Conservation (phyloP, 805 yeast genomes). For the Trichomonascus vanleenenianus region DNA sequence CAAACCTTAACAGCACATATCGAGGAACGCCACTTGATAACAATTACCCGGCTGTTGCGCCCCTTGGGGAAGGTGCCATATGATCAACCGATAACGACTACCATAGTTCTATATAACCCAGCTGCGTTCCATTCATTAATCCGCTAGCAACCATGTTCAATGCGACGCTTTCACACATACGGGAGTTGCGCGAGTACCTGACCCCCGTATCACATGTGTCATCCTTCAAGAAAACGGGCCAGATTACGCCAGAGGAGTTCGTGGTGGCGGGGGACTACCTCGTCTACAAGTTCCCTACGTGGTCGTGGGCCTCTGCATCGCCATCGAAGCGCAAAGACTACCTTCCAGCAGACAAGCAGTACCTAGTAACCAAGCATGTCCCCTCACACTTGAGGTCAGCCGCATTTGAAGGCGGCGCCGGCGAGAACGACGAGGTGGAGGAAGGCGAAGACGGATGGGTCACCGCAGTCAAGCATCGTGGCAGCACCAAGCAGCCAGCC, state of each 20-base stretch:
- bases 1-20: no score
- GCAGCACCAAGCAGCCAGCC: constrained; percentile 6
- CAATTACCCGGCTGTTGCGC: no score
- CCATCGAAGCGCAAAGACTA: constrained; percentile 52
- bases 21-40: no score
- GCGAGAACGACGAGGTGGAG: constrained; percentile 19
- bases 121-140: no score
- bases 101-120: no score
- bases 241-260: constrained; percentile 93
- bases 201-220: constrained; percentile 89
- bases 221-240: constrained; percentile 79
- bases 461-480: constrained; percentile 6
- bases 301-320: constrained; percentile 80
- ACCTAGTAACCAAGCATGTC: constrained; percentile 78
- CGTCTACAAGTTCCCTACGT: constrained; percentile 87
- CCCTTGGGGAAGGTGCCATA: no score
- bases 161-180: background rate
- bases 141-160: background rate
- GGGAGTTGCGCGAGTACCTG: constrained; percentile 61
- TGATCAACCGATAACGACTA: no score
- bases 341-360: constrained; percentile 82
- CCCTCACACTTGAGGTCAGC: constrained; percentile 73
- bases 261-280: constrained; percentile 90
- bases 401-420: constrained; percentile 40
- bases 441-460: constrained; percentile 34